Conservation (phyloP, 2,329 filamentous ascomycete species). For the Arthrobotrys sphaeroides region DNA sequence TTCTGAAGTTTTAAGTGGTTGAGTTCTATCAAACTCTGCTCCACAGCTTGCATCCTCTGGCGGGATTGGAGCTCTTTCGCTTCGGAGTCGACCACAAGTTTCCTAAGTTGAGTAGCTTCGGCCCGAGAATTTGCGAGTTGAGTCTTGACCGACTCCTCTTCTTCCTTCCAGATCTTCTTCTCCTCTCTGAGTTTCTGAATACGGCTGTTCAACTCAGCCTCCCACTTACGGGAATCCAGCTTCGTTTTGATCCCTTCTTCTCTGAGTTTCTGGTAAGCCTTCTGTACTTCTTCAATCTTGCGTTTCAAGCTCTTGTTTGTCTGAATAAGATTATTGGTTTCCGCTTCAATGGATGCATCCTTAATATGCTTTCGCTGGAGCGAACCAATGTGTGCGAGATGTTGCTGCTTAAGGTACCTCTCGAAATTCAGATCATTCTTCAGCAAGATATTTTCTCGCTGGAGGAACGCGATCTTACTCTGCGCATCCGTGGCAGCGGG, state of each 20-base stretch:
- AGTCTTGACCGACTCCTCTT: slow-evolving; percentile 68
- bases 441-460: slow-evolving; percentile 77
- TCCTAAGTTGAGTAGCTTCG: slow-evolving; percentile 73
- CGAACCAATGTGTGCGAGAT: slow-evolving; percentile 81
- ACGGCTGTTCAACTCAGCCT: slow-evolving; percentile 74
- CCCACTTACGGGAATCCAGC: slow-evolving; percentile 79
- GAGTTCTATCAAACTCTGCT: slow-evolving; percentile 71
- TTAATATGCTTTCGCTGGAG: slow-evolving; percentile 77
- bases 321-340: slow-evolving; percentile 82
- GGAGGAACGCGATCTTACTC: slow-evolving; percentile 67
- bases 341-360: slow-evolving; percentile 80
- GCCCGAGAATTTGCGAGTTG: slow-evolving; percentile 69
- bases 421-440: slow-evolving; percentile 86
- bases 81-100: slow-evolving; percentile 74
- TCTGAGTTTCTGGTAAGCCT: slow-evolving; percentile 74
- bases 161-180: slow-evolving; percentile 71
- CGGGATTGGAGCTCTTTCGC: slow-evolving; percentile 72
- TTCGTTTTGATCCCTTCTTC: slow-evolving; percentile 78
- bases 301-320: slow-evolving; percentile 77
- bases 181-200: slow-evolving; percentile 74
- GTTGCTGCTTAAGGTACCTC: slow-evolving; percentile 82
- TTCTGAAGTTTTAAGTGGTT: slow-evolving; percentile 70
- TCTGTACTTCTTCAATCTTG: slow-evolving; percentile 77
- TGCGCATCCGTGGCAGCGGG: slow-evolving; percentile 59
- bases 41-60: slow-evolving; percentile 72